Base-by-base conservation (phyloP, 768 basidiomycete species). In the Suillus subalutaceus region DNA sequence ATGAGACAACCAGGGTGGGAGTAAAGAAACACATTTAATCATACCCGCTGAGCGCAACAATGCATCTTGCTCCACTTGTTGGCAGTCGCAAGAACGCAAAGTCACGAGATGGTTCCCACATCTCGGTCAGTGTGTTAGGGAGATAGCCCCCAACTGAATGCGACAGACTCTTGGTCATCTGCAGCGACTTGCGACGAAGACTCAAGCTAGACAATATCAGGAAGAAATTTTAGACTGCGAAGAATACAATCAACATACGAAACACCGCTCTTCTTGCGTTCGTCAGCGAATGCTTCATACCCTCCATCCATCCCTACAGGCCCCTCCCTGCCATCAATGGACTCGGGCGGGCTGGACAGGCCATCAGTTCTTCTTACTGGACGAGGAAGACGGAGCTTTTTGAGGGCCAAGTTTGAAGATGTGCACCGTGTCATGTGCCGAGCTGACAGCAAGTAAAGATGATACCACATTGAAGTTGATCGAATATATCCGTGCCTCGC, bases 51-150 rank as follows among this genome's bases (percentile, higher is more conserved):
- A 99, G 78, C 0, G 94, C 97, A 50, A 97, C 96, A 18, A 96
- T 89, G 72, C 91, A 95, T 66, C 93, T 84, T 13, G 89, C 88
- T 4, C 94, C 90, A 67, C 86, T 80, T 7, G 88, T 85, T 61
- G 96, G 94, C 30, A 99, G 77, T 72, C 93, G 88, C 65, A 97
- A 79, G 75, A 86, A 96, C 1, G 97, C 97, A 74, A 99, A 99
- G 74, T 97, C 97, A 8, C 97, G 83, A 43, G 93, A 85, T 0
- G 97, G 97, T 71, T 99, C 97, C 96, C 96, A 99, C 80, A 99
- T 88, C 75, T 97, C 97, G 23, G 95, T 93, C 56, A 99, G 77
- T 1, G 93, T 90, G 69, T 90, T 92, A 0, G 97, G 97, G 0
- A 96, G 83, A 72, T 94, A 94, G 0, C 90, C 90, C 18, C 94